Evolutionary conservation across 1,284 basidiomycete genomes (phyloP).

Genomic region (Cryptococcus sp.): DNA sequence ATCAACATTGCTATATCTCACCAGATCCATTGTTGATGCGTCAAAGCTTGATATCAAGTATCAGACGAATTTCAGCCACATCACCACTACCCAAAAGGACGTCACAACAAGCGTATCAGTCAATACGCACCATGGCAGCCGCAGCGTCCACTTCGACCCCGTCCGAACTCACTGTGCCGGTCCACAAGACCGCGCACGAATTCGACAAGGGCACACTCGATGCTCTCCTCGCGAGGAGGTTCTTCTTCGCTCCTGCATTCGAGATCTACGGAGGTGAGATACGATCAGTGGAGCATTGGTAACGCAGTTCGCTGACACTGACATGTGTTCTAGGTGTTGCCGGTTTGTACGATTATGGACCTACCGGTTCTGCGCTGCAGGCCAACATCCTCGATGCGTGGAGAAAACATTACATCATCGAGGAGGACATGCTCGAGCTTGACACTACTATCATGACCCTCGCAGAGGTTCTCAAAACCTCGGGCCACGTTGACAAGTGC

Average conservation of each 20-base stretch:
- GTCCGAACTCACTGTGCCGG: slow-evolving; percentile 41
- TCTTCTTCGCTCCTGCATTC: slow-evolving; percentile 98
- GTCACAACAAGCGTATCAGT: background rate
- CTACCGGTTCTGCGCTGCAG: slow-evolving; percentile 91
- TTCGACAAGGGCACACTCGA: slow-evolving; percentile 90
- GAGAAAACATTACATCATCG: slow-evolving; percentile 97
- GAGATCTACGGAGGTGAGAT: slow-evolving; percentile 92
- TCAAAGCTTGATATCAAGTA: slow-evolving; percentile 1
- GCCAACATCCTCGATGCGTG: slow-evolving; percentile 97
- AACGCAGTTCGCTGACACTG: slow-evolving; percentile 2
- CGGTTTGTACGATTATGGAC: slow-evolving; percentile 94
- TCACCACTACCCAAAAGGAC: background rate
- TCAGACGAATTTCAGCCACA: background rate
- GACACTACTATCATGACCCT: slow-evolving; percentile 99
- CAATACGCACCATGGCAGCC: slow-evolving; percentile 26
- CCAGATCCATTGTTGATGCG: background rate
- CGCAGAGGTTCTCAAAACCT: slow-evolving; percentile 92
- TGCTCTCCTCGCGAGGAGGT: slow-evolving; percentile 82
- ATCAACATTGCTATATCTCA: background rate
- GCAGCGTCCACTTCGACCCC: slow-evolving; percentile 42
- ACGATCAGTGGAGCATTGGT: background rate
- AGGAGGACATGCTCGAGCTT: slow-evolving; percentile 98
- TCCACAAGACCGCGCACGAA: slow-evolving; percentile 82
- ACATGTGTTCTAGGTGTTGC: slow-evolving; percentile 69
- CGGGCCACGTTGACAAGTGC: slow-evolving; percentile 89